These are phyloP conservation scores for Hypoxylon fragiforme DNA, from an alignment of 495 filamentous ascomycete species.

Conservation along the genomic window DNA sequence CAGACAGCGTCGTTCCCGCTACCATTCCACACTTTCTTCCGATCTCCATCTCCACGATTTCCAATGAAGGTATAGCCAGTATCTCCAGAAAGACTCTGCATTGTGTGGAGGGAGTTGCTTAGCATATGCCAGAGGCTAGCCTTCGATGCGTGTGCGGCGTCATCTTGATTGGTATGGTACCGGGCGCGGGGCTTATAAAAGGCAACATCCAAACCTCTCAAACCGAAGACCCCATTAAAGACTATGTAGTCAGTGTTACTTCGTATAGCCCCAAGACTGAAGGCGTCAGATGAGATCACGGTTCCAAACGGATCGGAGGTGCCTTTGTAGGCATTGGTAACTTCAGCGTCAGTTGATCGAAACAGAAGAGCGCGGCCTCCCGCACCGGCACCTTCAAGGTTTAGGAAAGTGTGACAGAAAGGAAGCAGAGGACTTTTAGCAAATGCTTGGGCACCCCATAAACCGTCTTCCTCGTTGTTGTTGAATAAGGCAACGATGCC, in stretches of 20 bases:
- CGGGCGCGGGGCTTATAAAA: constrained; percentile 82
- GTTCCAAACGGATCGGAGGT: constrained; percentile 79
- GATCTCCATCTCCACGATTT: constrained; percentile 53
- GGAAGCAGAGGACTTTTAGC: constrained; percentile 76
- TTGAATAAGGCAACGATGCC: constrained; percentile 88
- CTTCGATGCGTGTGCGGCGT: constrained; percentile 72
- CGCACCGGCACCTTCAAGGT: constrained; percentile 93
- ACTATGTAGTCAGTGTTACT: constrained; percentile 91
- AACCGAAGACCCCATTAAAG: constrained; percentile 75
- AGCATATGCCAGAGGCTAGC: constrained; percentile 94
- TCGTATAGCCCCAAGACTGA: constrained; percentile 71
- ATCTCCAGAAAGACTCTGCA: constrained; percentile 70
- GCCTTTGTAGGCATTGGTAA: constrained; percentile 74
- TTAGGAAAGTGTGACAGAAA: constrained; percentile 83
- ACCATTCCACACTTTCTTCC: constrained; percentile 66
- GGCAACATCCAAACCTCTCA: constrained; percentile 89
- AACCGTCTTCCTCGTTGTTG: constrained; percentile 93
- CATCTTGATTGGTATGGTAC: constrained; percentile 93
- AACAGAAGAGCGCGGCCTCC: constrained; percentile 88
- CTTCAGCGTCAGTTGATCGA: constrained; percentile 82
- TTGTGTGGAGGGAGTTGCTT: constrained; percentile 73
- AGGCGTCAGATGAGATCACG: constrained; percentile 80
- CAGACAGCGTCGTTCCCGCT: constrained; percentile 76
- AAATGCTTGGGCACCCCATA: constrained; percentile 89
- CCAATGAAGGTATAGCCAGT: constrained; percentile 68